Base-by-base conservation (phyloP, 768 basidiomycete species). In the Mycena floridula region DNA sequence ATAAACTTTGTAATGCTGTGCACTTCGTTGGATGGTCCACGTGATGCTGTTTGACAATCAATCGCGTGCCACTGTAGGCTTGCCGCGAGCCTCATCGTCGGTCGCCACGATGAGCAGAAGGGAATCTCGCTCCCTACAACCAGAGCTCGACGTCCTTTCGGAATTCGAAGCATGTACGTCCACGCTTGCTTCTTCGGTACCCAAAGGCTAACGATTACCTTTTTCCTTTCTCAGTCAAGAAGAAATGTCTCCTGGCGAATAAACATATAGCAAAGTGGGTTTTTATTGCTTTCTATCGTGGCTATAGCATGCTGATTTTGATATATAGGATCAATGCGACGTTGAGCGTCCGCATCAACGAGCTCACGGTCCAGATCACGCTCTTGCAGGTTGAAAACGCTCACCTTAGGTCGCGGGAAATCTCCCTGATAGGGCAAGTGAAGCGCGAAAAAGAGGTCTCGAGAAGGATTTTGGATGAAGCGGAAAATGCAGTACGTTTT, bases 231-330 rank as follows among this genome's bases (percentile, higher is more conserved):
- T n/a, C 59, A 91, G 89, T 90, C 72, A 90, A 90, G 81, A 89
- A 88, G 81, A 90, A 89, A 68, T 90, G 89, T 56, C 72, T 91
- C 16, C 81, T 89, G 48, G 87, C 88, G 46, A 91, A 91, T 67
- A 90, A 89, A 65, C 89, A 90, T 65, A 91, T 91, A 59, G 89
- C 89, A 21, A 91, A 90, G 60, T n/a, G n/a, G n/a, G n/a, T n/a
- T n/a, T n/a, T n/a, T n/a, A n/a, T n/a, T n/a, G n/a, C n/a, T n/a
- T n/a, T n/a, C n/a, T n/a, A n/a, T n/a, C n/a, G n/a, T n/a, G n/a
- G n/a, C n/a, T n/a, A n/a, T n/a, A n/a, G n/a, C n/a, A n/a, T n/a
- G n/a, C n/a, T n/a, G n/a, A n/a, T n/a, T n/a, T n/a, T n/a, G n/a
- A n/a, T n/a, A n/a, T n/a, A n/a, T n/a, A n/a, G n/a, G n/a, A 79